Percentiles rank a stretch among this genome's conserved stretches.
Conservation (phyloP, 768 basidiomycete species). For the Stropharia rugosoannulata region DNA sequence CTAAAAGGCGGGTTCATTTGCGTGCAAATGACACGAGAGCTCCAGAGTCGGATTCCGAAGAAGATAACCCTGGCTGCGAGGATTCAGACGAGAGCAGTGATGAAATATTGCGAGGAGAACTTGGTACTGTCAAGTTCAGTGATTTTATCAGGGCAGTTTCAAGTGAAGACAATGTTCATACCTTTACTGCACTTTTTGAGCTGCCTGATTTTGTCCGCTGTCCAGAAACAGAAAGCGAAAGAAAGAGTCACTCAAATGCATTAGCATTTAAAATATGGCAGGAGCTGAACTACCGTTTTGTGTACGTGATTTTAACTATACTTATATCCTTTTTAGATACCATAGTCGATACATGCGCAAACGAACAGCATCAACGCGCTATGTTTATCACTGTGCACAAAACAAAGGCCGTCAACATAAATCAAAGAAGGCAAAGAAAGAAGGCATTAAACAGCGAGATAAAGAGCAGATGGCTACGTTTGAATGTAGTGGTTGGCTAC, state of each 20-base stretch:
- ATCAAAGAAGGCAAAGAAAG: slow-evolving; percentile 11
- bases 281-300: background rate
- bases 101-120: too few relatives aligned
- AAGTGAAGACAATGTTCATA: background rate
- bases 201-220: background rate
- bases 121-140: too few relatives aligned
- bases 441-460: slow-evolving; percentile 20
- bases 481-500: slow-evolving; percentile 22
- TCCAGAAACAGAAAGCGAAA: background rate
- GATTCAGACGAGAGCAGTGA: background rate
- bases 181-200: background rate
- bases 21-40: background rate
- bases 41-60: background rate
- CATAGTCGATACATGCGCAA: slow-evolving; percentile 6
- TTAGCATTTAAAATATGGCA: background rate
- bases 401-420: slow-evolving; percentile 16
- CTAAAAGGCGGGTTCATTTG: background rate
- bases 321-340: background rate
- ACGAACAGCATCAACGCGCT: slow-evolving; percentile 1
- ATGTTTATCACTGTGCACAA: slow-evolving; percentile 16
- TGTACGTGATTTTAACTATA: background rate
- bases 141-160: too few relatives aligned
- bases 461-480: slow-evolving; percentile 23
- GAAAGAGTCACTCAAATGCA: background rate
- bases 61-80: background rate